phyloP scores from a whole-genome alignment of 176 grass and related monocot species.

The Puccinellia tenuiflora region DNA sequence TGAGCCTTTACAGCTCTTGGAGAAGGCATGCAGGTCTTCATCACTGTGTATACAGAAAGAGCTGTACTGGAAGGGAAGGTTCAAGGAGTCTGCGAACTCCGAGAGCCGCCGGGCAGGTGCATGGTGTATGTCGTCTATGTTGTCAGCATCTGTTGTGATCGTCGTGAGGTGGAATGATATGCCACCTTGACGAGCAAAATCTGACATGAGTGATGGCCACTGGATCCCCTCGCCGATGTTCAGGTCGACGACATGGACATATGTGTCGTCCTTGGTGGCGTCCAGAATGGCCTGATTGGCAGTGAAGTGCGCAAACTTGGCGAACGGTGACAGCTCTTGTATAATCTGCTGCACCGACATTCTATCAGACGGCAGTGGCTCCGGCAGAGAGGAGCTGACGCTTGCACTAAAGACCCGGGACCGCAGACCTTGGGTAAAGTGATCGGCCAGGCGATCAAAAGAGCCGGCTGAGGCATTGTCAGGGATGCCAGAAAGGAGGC shows the following conservation, averaged over 20 bases:
- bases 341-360: conserved; percentile 43
- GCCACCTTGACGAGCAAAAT: conserved; percentile 34
- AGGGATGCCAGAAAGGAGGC: background rate
- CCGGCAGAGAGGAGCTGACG: background rate
- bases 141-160: conserved; percentile 6
- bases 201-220: conserved; percentile 56
- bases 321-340: conserved; percentile 44
- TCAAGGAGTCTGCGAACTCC: conserved; percentile 39
- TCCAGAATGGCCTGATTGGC: conserved; percentile 63
- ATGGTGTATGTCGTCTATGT: background rate
- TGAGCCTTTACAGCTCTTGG: conserved; percentile 10
- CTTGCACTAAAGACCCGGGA: conserved; percentile 8
- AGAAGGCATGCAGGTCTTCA: conserved; percentile 29
- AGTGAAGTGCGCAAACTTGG: conserved; percentile 52
- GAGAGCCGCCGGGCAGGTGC: background rate
- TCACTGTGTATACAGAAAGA: background rate
- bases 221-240: conserved; percentile 46
- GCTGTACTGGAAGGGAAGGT: conserved; percentile 35
- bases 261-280: background rate
- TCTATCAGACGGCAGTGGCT: background rate
- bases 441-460: conserved; percentile 29
- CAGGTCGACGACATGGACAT: conserved; percentile 45
- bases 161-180: conserved; percentile 35
- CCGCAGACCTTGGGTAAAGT: conserved; percentile 41
- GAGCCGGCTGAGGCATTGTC: conserved; percentile 12